These are phyloP conservation scores for Infundibulicybe gibba DNA, from an alignment of 768 basidiomycete species.

Conservation along the genomic window DNA sequence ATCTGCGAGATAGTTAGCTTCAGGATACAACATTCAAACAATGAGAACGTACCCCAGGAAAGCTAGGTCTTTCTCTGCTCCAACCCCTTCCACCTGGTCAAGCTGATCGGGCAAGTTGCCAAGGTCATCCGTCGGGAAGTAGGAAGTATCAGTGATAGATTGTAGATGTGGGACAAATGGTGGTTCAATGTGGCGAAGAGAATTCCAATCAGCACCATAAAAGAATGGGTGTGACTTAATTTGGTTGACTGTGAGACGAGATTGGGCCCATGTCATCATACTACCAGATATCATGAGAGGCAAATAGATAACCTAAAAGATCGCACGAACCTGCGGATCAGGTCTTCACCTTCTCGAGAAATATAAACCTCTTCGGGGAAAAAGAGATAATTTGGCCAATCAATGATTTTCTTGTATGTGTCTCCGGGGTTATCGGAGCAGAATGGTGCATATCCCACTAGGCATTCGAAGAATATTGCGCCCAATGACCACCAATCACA, in stretches of 20 bases:
- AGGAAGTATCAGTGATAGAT: conserved; percentile 90
- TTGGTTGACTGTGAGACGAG: conserved; percentile 75
- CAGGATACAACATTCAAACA: conserved; percentile 2
- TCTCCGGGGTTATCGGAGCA: conserved; percentile 96
- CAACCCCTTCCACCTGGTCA: conserved; percentile 56
- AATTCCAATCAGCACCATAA: conserved; percentile 91
- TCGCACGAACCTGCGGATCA: conserved; percentile 70
- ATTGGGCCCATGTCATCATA: conserved; percentile 82
- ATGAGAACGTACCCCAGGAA: conserved; percentile 51
- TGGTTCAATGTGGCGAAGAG: conserved; percentile 89
- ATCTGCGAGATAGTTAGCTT: conserved; percentile 36
- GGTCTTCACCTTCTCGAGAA: conserved; percentile 86
- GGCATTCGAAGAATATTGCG: conserved; percentile 98
- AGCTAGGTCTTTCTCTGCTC: conserved; percentile 65
- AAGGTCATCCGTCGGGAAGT: conserved; percentile 95
- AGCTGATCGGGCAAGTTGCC: conserved; percentile 62
- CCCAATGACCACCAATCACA: conserved; percentile 99
- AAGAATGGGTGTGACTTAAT: conserved; percentile 95
- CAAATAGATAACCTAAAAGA: not conserved
- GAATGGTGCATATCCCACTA: conserved; percentile 97
- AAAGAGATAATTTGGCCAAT: conserved; percentile 87
- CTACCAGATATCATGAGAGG: conserved; percentile 29
- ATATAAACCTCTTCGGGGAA: conserved; percentile 97
- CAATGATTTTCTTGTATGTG: conserved; percentile 97
- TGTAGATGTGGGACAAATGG: conserved; percentile 94